Conservation (phyloP, 768 basidiomycete genomes). For the Psilocybe sp. region DNA sequence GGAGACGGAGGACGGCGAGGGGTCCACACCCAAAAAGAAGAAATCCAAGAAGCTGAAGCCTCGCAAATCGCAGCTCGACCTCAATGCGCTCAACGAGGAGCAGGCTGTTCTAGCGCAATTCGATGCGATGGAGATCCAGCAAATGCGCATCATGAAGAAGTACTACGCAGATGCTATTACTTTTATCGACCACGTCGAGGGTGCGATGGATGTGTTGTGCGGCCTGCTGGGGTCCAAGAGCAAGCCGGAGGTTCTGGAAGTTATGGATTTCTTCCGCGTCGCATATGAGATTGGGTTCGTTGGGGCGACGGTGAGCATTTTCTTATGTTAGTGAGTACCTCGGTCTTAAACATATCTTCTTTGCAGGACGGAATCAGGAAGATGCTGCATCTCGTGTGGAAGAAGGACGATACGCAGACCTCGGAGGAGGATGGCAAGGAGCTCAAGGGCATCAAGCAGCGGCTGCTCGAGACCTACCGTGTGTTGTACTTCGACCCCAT, state of each 20-base stretch:
- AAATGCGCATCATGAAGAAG: conserved; percentile 73
- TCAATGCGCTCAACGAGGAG: conserved; percentile 64
- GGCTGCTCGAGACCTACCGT: conserved; percentile 86
- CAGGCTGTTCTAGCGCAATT: conserved; percentile 69
- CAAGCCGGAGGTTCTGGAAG: conserved; percentile 80
- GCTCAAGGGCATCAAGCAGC: conserved; percentile 83
- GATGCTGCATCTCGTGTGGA: conserved; percentile 97
- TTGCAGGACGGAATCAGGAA: conserved; percentile 82
- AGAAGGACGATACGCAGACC: conserved; percentile 85
- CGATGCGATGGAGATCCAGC: conserved; percentile 61
- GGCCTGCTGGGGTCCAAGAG: conserved; percentile 83
- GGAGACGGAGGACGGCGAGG: conserved; percentile 35
- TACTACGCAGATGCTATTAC: conserved; percentile 83
- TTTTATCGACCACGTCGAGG: conserved; percentile 67
- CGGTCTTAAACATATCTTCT: not conserved
- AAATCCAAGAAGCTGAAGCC: conserved; percentile 44
- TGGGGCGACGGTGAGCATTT: conserved; percentile 66
- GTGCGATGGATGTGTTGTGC: conserved; percentile 67
- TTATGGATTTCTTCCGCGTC: conserved; percentile 87
- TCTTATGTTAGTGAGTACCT: too few relatives aligned
- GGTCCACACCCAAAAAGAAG: conserved; percentile 35
- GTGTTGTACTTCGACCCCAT: conserved; percentile 86
- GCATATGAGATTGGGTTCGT: conserved; percentile 80
- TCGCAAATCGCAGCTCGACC: conserved; percentile 69
- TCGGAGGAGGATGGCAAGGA: conserved; percentile 59